Evolutionary conservation across 768 basidiomycete species (phyloP).

Genomic region (Fomitopsis pulvina): DNA sequence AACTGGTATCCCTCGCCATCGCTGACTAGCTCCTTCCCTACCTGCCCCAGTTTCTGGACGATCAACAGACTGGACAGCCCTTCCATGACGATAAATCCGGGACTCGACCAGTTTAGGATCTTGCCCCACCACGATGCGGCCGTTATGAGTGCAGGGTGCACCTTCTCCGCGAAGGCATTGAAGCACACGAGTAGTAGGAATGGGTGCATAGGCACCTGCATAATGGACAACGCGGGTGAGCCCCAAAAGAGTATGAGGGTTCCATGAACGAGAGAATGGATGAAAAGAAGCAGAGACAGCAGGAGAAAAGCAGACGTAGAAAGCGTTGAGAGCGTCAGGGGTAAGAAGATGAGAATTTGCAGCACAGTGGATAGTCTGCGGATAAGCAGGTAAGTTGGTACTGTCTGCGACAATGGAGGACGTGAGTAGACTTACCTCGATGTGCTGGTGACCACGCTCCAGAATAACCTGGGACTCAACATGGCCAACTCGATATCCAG

Average conservation of each 20-base stretch:
- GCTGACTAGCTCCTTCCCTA: conserved; percentile 65
- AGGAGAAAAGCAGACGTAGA: conserved; percentile 75
- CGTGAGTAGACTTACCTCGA: conserved; percentile 40
- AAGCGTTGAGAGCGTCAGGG: conserved; percentile 77
- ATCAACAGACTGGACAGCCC: conserved; percentile 80
- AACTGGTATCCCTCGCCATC: conserved; percentile 75
- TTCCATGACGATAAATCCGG: conserved; percentile 76
- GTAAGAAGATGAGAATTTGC: conserved; percentile 80
- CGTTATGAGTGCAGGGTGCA: conserved; percentile 48
- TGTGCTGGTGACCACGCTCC: conserved; percentile 58
- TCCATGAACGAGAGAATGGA: conserved; percentile 78
- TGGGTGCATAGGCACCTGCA: conserved; percentile 83
- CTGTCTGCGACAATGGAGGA: background rate
- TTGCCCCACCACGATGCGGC: conserved; percentile 70
- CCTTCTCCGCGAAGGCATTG: conserved; percentile 70
- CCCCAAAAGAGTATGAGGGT: conserved; percentile 68
- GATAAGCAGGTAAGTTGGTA: conserved; percentile 6
- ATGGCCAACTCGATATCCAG: conserved; percentile 2
- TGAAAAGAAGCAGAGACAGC: conserved; percentile 69
- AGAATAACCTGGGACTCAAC: conserved; percentile 58
- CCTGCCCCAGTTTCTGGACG: conserved; percentile 74
- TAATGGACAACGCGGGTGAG: conserved; percentile 62
- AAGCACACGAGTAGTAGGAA: conserved; percentile 83
- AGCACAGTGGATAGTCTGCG: conserved; percentile 65
- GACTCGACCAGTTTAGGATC: conserved; percentile 62